phyloP scores from a whole-genome alignment of 345 rosid genomes.

The Pugionium cornutum region DNA sequence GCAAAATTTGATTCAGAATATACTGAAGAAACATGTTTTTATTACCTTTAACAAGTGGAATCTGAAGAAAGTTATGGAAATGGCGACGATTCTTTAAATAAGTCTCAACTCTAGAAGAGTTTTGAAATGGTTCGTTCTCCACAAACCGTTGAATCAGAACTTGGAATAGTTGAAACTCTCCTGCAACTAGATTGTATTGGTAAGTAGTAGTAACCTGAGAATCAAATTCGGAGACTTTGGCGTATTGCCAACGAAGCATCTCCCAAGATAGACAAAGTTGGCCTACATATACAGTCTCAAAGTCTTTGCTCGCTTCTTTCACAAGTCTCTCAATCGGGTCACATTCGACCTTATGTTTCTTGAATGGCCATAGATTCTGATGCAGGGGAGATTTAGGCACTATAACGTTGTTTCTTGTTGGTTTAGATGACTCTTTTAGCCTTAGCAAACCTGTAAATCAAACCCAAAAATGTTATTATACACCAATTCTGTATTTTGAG shows the following conservation, averaged over 20 bases:
- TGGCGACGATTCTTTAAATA: constrained; percentile 62
- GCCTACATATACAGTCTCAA: constrained; percentile 79
- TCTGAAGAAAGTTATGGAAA: constrained; percentile 63
- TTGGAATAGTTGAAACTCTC: constrained; percentile 78
- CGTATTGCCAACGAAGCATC: constrained; percentile 78
- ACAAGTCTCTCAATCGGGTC: constrained; percentile 46
- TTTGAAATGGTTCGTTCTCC: constrained; percentile 83
- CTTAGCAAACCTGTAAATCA: constrained; percentile 57
- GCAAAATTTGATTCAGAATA: background rate
- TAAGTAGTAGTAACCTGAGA: constrained; percentile 42
- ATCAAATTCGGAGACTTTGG: constrained; percentile 51
- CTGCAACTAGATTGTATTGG: constrained; percentile 68
- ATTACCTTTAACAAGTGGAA: constrained; percentile 74
- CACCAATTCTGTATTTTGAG: constrained; percentile 12
- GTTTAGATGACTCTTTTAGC: constrained; percentile 45
- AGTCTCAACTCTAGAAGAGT: constrained; percentile 52
- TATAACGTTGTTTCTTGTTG: constrained; percentile 23
- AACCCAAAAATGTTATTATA: background rate
- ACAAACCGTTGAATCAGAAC: constrained; percentile 73
- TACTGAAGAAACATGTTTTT: background rate
- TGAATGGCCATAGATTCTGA: constrained; percentile 51
- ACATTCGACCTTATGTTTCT: constrained; percentile 39
- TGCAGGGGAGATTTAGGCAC: constrained; percentile 37
- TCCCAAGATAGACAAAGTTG: constrained; percentile 90
- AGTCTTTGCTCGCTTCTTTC: constrained; percentile 52